These are phyloP conservation scores for Excoecaria cochinchinensis DNA, from an alignment of 345 rosid species.

Conservation along the genomic window DNA sequence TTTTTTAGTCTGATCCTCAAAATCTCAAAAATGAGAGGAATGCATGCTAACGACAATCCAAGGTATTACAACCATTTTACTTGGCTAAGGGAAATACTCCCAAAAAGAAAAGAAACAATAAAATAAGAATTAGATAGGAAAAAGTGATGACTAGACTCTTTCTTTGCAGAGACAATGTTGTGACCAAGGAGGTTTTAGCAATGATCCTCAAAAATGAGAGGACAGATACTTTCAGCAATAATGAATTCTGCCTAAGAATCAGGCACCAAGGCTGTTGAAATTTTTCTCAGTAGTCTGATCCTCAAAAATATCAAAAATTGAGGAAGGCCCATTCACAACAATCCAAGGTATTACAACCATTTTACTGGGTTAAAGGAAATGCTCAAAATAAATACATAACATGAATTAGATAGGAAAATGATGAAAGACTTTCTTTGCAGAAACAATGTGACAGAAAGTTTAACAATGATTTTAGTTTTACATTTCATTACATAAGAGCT, in stretches of 20 bases:
- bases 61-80: background rate
- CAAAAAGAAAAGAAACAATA: background rate
- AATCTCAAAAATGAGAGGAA: background rate
- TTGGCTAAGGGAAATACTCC: background rate
- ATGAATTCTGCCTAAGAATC: background rate
- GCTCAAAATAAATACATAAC: background rate
- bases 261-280: background rate
- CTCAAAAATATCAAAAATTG: background rate
- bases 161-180: background rate
- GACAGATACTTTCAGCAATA: background rate
- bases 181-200: no score
- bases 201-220: no score
- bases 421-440: background rate
- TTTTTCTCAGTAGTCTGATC: background rate
- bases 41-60: background rate
- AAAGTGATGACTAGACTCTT: background rate
- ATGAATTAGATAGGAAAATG: no score
- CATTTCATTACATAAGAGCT: background rate
- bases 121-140: no score
- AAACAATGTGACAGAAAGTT: no score
- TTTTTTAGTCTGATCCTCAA: background rate
- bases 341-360: background rate
- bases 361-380: background rate
- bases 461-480: background rate
- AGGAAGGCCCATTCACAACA: background rate